Percentiles rank a stretch among this genome's conserved stretches.
Conservation (phyloP, 148 eudicot genomes). For the Vaccinium corymbosum region DNA sequence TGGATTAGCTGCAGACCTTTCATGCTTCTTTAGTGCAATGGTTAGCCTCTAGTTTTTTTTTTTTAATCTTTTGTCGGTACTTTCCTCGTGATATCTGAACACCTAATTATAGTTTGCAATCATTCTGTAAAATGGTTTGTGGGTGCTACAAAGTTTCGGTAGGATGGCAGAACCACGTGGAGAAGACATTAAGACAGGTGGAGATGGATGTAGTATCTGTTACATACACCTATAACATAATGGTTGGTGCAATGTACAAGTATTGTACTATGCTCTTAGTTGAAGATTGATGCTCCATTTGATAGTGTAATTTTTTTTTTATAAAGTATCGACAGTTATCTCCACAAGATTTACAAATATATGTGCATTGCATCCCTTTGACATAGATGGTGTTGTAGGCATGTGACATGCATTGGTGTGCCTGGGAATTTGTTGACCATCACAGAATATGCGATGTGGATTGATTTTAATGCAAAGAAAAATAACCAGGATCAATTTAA, state of each 20-base stretch:
- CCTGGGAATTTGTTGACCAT: not conserved
- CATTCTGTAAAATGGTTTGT: not conserved
- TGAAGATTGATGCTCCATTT: not conserved
- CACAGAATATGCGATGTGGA: not conserved
- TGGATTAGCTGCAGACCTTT: not conserved
- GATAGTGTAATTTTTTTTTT: too few relatives aligned
- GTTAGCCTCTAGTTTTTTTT: not conserved
- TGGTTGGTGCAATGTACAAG: not conserved
- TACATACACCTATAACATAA: not conserved
- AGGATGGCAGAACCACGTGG: not conserved
- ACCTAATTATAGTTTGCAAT: not conserved
- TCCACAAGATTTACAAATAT: not conserved
- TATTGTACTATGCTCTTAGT: not conserved
- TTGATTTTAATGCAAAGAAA: not conserved
- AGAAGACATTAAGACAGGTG: not conserved
- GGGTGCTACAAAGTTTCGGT: not conserved
- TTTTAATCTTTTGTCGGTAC: not conserved
- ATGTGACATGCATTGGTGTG: not conserved
- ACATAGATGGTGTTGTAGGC: not conserved
- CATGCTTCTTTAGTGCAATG: not conserved
- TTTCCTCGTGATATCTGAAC: not conserved
- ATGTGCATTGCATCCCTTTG: not conserved
- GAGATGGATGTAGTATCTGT: not conserved
- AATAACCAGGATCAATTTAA: not conserved
- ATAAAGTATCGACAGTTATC: too few relatives aligned